Conservation (phyloP, 768 basidiomycete genomes). For the Cystobasidium onofrii region DNA sequence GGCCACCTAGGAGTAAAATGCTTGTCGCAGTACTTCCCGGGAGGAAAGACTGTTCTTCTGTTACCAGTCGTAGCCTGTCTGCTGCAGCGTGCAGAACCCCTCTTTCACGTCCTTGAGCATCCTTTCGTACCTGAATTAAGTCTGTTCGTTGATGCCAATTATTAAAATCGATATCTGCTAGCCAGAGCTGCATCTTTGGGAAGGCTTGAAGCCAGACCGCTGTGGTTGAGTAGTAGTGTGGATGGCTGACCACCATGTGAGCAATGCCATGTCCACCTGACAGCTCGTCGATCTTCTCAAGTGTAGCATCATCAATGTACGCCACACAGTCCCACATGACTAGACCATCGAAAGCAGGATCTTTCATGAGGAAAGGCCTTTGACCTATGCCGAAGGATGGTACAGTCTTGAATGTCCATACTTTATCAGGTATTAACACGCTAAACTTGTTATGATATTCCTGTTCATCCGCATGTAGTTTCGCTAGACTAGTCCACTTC, state of each 20-base stretch:
- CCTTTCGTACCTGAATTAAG: neutral
- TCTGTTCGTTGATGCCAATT: slow-evolving; percentile 30
- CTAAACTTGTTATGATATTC: slow-evolving; percentile 20
- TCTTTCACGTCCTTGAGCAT: neutral
- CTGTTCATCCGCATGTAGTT: neutral
- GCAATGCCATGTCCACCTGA: slow-evolving; percentile 26
- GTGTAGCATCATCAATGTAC: slow-evolving; percentile 28
- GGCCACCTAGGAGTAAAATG: slow-evolving; percentile 26
- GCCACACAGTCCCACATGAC: slow-evolving; percentile 34
- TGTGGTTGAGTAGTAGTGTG: slow-evolving; percentile 31
- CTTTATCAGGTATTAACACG: slow-evolving; percentile 20
- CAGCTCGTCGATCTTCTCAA: slow-evolving; percentile 27
- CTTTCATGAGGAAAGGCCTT: slow-evolving; percentile 31
- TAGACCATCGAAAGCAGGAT: neutral
- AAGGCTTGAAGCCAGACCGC: slow-evolving; percentile 19
- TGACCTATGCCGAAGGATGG: slow-evolving; percentile 32
- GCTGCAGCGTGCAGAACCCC: neutral
- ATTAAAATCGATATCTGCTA: slow-evolving; percentile 16
- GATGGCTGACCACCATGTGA: slow-evolving; percentile 22
- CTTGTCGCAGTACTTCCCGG: neutral
- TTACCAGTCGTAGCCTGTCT: slow-evolving; percentile 14
- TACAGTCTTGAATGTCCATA: slow-evolving; percentile 25
- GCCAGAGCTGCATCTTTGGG: slow-evolving; percentile 22
- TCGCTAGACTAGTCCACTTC: slow-evolving; percentile 29
- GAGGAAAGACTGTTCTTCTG: slow-evolving; percentile 4